Percentiles rank a stretch among this genome's conserved stretches.
Conservation (phyloP, 148 eudicot genomes). For the Bassia scoparia region DNA sequence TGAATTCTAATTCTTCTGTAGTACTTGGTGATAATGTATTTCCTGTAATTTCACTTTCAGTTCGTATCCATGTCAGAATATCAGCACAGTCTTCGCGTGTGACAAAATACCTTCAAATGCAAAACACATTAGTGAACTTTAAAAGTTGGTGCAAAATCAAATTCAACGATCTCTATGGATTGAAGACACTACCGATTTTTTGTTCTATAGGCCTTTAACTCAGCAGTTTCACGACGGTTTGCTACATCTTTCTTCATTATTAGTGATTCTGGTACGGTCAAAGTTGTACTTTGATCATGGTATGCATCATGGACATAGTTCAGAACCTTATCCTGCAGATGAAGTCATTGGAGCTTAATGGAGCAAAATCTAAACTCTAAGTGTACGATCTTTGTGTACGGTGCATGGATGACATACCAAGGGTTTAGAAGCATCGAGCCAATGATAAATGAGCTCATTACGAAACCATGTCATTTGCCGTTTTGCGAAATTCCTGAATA, state of each 20-base stretch:
- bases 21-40: background rate
- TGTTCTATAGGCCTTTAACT: constrained; percentile 62
- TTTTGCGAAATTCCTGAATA: constrained; percentile 86
- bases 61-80: constrained; percentile 68
- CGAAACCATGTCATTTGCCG: constrained; percentile 94
- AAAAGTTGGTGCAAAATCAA: background rate
- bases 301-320: constrained; percentile 62
- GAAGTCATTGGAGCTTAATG: constrained; percentile 7
- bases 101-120: constrained; percentile 54
- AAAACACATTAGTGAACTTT: background rate
- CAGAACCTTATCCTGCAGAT: constrained; percentile 63
- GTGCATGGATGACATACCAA: constrained; percentile 50
- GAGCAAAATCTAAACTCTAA: background rate
- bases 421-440: constrained; percentile 94
- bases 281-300: constrained; percentile 36
- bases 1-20: background rate
- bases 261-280: constrained; percentile 62
- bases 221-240: constrained; percentile 38
- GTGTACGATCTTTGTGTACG: background rate
- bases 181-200: constrained; percentile 50
- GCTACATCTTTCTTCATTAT: constrained; percentile 58
- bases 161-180: background rate
- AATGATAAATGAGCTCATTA: constrained; percentile 79
- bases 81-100: constrained; percentile 57
- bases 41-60: constrained; percentile 24